These are phyloP conservation scores for Echium plantagineum DNA, from an alignment of 257 asterid genomes.

Conservation along the genomic window DNA sequence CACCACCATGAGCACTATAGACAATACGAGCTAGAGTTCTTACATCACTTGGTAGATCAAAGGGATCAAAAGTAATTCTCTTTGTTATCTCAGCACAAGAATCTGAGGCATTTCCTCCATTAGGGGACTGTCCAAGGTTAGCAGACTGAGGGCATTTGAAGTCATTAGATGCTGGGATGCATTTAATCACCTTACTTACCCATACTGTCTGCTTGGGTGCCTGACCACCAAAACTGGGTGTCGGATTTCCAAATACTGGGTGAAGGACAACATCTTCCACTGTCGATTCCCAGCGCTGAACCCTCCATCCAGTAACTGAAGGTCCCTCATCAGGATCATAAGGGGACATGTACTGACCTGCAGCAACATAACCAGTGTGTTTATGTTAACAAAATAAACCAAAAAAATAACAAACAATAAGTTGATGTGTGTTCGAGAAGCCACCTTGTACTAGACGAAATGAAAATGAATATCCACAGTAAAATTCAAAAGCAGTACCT, in stretches of 20 bases:
- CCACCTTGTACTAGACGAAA: background rate
- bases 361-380: constrained; percentile 14
- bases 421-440: background rate
- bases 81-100: constrained; percentile 43
- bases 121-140: constrained; percentile 25
- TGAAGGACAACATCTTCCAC: constrained; percentile 95
- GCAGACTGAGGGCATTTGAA: constrained; percentile 44
- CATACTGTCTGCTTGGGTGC: constrained; percentile 97
- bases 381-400: background rate
- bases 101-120: constrained; percentile 47
- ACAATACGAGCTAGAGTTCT: constrained; percentile 95
- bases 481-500: constrained; percentile 33
- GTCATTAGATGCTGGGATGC: constrained; percentile 73
- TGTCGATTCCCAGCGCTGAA: constrained; percentile 98
- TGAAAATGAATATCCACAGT: constrained; percentile 5
- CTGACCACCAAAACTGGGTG: constrained; percentile 72
- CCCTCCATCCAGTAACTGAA: constrained; percentile 97
- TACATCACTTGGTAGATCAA: constrained; percentile 93
- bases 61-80: constrained; percentile 82
- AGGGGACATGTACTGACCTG: constrained; percentile 99
- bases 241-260: constrained; percentile 89
- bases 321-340: constrained; percentile 99
- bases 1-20: constrained; percentile 98
- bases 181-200: constrained; percentile 87
- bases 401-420: too few relatives aligned